A percentile compares a stretch with the other conserved stretches of the same genome.
phyloP scores from a whole-genome alignment of 768 basidiomycete species.

The Lentinula detonsa region DNA sequence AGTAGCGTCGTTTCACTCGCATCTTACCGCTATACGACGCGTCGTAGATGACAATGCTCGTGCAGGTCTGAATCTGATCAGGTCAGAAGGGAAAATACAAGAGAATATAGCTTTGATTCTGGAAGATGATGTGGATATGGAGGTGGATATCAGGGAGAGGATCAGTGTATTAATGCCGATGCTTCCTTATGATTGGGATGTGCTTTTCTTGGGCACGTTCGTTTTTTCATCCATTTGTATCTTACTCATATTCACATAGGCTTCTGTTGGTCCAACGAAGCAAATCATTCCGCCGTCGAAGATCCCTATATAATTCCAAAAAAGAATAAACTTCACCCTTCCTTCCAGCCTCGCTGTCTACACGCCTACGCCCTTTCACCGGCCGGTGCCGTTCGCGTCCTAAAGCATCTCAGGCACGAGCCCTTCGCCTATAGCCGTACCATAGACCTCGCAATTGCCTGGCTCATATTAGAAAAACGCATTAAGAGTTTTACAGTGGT shows the following conservation, averaged over 20 bases:
- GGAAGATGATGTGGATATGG: conserved; percentile 51
- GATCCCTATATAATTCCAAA: neutral
- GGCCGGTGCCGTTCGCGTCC: conserved; percentile 33
- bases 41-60: conserved; percentile 19
- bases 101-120: conserved; percentile 27
- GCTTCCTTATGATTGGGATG: conserved; percentile 44
- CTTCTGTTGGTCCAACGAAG: conserved; percentile 51
- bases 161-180: conserved; percentile 26
- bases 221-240: neutral
- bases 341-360: conserved; percentile 39
- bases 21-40: conserved; percentile 27
- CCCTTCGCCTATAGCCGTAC: conserved; percentile 49
- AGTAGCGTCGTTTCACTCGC: conserved; percentile 46
- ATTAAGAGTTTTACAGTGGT: conserved; percentile 39
- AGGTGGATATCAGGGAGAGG: conserved; percentile 28
- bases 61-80: neutral
- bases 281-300: conserved; percentile 23
- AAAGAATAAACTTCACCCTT: conserved; percentile 30
- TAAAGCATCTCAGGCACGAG: conserved; percentile 32
- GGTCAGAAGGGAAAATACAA: neutral
- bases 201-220: conserved; percentile 40
- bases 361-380: conserved; percentile 42
- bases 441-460: conserved; percentile 43
- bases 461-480: conserved; percentile 36
- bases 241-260: conserved; percentile 21